These are phyloP conservation scores for Aspergillus sp. DNA, from an alignment of 2,329 filamentous ascomycete species.

Conservation along the genomic window DNA sequence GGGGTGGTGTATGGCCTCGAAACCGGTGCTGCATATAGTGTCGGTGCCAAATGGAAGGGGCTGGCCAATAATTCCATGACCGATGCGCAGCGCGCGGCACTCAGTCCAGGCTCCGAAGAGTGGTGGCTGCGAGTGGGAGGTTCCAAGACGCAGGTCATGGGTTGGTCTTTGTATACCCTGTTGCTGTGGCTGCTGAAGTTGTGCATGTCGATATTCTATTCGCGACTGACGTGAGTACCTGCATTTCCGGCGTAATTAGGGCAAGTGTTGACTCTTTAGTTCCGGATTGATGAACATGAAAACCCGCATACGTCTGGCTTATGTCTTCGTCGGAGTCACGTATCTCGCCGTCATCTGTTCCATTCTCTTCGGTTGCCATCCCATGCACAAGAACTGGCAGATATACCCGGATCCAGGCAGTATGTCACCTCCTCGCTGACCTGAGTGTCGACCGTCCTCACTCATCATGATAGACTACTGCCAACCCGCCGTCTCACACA, in stretches of 20 bases:
- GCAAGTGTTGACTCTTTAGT: slow-evolving; percentile 18
- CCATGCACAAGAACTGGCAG: slow-evolving; percentile 51
- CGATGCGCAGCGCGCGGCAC: slow-evolving; percentile 38
- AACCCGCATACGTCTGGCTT: slow-evolving; percentile 44
- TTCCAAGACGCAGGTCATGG: slow-evolving; percentile 46
- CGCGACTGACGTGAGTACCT: slow-evolving; percentile 41
- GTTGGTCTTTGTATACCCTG: slow-evolving; percentile 48
- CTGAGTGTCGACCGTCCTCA: neutral
- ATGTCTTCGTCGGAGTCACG: slow-evolving; percentile 41
- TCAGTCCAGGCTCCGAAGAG: slow-evolving; percentile 41
- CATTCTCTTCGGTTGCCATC: slow-evolving; percentile 46
- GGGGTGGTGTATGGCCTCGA: slow-evolving; percentile 45
- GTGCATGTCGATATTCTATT: slow-evolving; percentile 51
- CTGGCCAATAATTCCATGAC: slow-evolving; percentile 54
- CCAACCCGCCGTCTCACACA: slow-evolving; percentile 44
- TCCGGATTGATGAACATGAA: slow-evolving; percentile 35
- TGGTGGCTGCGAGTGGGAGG: slow-evolving; percentile 45
- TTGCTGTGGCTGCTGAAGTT: slow-evolving; percentile 48
- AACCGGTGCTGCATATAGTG: slow-evolving; percentile 42
- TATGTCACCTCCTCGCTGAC: slow-evolving; percentile 21
- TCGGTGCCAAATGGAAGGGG: slow-evolving; percentile 43
- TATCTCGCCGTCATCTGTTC: slow-evolving; percentile 45
- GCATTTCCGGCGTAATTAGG: neutral
- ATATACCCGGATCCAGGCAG: slow-evolving; percentile 51
- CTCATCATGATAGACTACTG: slow-evolving; percentile 32